These are phyloP conservation scores for Pseudognaphalium luteoalbum DNA, from an alignment of 129 eudicot species.

Conservation along the genomic window DNA sequence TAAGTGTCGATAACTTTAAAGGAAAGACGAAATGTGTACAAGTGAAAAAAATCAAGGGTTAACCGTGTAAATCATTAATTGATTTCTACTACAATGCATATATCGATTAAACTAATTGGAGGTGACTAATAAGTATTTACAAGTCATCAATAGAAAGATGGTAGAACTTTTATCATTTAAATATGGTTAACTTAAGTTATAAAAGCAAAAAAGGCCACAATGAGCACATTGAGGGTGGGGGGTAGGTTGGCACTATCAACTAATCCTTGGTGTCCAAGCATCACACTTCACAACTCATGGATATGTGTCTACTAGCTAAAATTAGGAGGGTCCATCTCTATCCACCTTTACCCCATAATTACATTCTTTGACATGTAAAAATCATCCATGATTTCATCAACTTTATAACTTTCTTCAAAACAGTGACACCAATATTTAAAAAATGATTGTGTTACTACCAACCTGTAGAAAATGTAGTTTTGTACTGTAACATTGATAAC, in stretches of 20 bases:
- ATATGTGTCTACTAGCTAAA: slow-evolving; percentile 27
- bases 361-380: neutral
- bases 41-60: too few species aligned
- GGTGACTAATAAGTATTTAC: neutral
- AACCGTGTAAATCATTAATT: too few species aligned
- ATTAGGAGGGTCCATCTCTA: slow-evolving; percentile 16
- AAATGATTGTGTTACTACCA: too few species aligned
- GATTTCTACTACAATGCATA: neutral
- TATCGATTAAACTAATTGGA: neutral
- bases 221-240: slow-evolving; percentile 19
- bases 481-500: neutral
- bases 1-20: too few species aligned
- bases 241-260: slow-evolving; percentile 37
- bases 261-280: slow-evolving; percentile 32
- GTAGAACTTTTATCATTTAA: neutral
- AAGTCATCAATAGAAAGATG: neutral
- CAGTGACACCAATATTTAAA: neutral
- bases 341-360: slow-evolving; percentile 17
- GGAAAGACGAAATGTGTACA: too few species aligned
- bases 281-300: neutral
- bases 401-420: neutral
- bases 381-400: neutral
- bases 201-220: slow-evolving; percentile 14
- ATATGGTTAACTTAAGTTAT: neutral
- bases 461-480: neutral